Percentiles rank a stretch among this genome's conserved stretches.
These are phyloP conservation scores for Hanseniaspora guilliermondii DNA, from an alignment of 805 yeast genomes.

Conservation along the genomic window DNA sequence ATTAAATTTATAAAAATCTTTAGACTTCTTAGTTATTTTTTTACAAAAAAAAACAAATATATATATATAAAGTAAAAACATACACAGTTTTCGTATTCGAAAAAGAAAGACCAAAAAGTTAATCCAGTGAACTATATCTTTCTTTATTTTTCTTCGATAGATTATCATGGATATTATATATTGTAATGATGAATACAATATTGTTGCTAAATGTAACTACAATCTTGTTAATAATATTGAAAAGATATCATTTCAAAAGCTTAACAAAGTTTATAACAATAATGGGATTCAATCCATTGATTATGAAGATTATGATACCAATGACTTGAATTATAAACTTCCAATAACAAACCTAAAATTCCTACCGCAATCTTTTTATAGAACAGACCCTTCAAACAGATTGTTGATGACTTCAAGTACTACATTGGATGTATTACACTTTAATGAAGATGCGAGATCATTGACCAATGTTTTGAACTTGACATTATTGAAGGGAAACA, in stretches of 20 bases:
- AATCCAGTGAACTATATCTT: too few relatives aligned
- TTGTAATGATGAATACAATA: neutral
- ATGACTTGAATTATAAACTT: neutral
- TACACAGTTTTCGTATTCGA: too few relatives aligned
- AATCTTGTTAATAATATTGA: neutral
- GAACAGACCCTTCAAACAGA: conserved; percentile 20
- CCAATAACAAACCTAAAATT: conserved; percentile 10
- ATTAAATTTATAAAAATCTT: too few relatives aligned
- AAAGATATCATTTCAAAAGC: neutral
- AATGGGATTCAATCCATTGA: neutral
- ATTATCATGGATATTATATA: neutral
- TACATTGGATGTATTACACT: conserved; percentile 26
- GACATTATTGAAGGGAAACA: conserved; percentile 33
- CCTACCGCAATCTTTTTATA: conserved; percentile 7
- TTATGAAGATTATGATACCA: neutral
- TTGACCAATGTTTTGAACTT: conserved; percentile 33
- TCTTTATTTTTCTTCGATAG: too few relatives aligned
- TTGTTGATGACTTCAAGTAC: conserved; percentile 28
- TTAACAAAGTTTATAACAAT: neutral
- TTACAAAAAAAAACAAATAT: too few relatives aligned
- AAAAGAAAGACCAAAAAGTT: too few relatives aligned
- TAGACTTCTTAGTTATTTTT: too few relatives aligned
- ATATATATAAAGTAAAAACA: too few relatives aligned
- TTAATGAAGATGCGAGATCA: conserved; percentile 21
- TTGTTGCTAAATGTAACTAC: conserved; percentile 9